A percentile compares a stretch with the other conserved stretches of the same genome.
Conservation (phyloP, 371 early-diverging fungal species). For the Cokeromyces recurvatus region DNA sequence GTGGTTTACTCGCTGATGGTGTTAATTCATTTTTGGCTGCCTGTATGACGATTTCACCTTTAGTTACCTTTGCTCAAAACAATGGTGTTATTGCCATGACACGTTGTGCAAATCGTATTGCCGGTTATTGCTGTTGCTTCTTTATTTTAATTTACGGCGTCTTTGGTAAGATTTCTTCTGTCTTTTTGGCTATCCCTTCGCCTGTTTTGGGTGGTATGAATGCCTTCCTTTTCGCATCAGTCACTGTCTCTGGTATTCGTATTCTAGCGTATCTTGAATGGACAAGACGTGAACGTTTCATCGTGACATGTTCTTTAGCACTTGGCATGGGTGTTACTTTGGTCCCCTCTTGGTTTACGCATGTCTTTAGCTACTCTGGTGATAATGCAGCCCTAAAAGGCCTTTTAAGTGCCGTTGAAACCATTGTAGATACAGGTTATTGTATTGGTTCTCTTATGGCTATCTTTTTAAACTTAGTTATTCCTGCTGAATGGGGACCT, state of each 20-base stretch:
- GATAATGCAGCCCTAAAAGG: conserved; percentile 41
- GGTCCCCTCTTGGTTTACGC: conserved; percentile 52
- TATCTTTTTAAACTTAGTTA: conserved; percentile 47
- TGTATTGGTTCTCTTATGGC: conserved; percentile 49
- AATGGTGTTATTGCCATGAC: conserved; percentile 61
- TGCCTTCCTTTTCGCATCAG: conserved; percentile 56
- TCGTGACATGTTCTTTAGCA: conserved; percentile 43
- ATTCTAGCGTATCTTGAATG: conserved; percentile 57
- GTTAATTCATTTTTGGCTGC: conserved; percentile 52
- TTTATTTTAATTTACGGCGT: conserved; percentile 56
- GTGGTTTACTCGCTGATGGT: conserved; percentile 64
- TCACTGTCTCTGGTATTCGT: conserved; percentile 61
- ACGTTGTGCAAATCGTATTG: conserved; percentile 58
- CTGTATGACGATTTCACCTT: conserved; percentile 52
- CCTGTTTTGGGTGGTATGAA: conserved; percentile 61
- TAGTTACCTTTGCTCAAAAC: conserved; percentile 62
- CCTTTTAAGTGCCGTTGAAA: conserved; percentile 49
- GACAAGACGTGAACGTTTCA: conserved; percentile 65
- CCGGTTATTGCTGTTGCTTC: conserved; percentile 58
- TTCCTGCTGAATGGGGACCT: conserved; percentile 42
- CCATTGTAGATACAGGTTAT: conserved; percentile 55
- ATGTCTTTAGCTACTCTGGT: conserved; percentile 55
- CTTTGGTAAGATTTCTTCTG: conserved; percentile 60
- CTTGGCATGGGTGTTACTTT: conserved; percentile 56
- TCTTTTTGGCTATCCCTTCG: conserved; percentile 53